Evolutionary conservation across 2,329 filamentous ascomycete species (phyloP), one percentile per base, ranked within the genome.

Genomic region (Aspergillus fischeri): DNA sequence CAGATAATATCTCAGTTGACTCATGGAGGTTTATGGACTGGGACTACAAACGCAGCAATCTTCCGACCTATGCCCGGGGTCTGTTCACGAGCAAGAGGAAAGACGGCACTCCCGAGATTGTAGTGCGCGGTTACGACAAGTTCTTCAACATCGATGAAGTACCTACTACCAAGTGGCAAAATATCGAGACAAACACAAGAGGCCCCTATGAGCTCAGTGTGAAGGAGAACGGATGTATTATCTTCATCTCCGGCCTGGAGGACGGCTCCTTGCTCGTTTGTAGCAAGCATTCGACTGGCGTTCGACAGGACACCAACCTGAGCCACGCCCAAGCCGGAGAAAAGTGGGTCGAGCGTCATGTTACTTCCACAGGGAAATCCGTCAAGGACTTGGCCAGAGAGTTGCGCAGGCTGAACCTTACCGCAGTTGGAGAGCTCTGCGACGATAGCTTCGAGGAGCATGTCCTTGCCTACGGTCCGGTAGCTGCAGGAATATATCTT

Each of bases 141-240:
- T 99, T 99, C 79, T 99, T 99, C 84, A 99, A 99, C 67, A 83
- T 91, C 44, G 84, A 85, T 52, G 94, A 99, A 76, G 88, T 96
- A 7, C 74, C 78, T 49, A 85, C 89, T 63, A 99, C 94, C 3
- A 83, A 87, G 66, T 99, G 94, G 94, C 74, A 79, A 17, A 90
- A 88, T 68, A 91, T 99, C 59, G 80, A 88, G 69, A 75, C 76
- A 28, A 82, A 89, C 55, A 97, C 94, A 0, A 79, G 85, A 62
- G 92, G 91, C 0, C 94, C 94, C 0, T 99, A 97, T 67, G 94
- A 99, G 76, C 79, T 99, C 55, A 97, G 92, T 57, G 85, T 97
- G 53, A 99, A 99, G 77, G 94, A 99, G 76, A 99, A 99, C 68
- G 94, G 94, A n/a, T 99, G 94, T 75, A 99, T 99, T 74, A 97